Base-by-base conservation (phyloP, 148 eudicot species). In the Rhododendron williamsianum region DNA sequence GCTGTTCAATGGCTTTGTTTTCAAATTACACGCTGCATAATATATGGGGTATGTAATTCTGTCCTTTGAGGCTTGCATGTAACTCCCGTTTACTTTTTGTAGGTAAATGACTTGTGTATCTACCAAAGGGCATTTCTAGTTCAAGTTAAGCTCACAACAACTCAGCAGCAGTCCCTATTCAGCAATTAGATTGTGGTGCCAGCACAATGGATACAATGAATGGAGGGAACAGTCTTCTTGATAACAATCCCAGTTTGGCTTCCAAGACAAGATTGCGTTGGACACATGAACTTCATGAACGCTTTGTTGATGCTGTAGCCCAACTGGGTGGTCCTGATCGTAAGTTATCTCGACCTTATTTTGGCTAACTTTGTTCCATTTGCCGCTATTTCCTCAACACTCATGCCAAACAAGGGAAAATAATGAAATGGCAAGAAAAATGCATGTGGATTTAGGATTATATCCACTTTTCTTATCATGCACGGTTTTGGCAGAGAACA, bases 241-340 rank as follows among this genome's bases (percentile, higher is more conserved):
- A 86, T 81, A 90, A 82, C 90, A 86, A 86, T 84, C 49, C 90
- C 72, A 90, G 82, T 83, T 76, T 89, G 69, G 87, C 91, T n/a
- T 90, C 94, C 25, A 93, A 92, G 93, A 93, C 89, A 79, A 90
- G 95, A 45, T 88, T 93, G 78, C 93, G 95, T 80, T 93, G 95
- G 95, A 93, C 95, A 72, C 85, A 90, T 81, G 94, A 93, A 71
- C 95, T 93, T 85, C 95, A 93, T 83, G 94, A 93, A 60, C 90
- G 92, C 41, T 93, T 93, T 87, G 94, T 93, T 79, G 95, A 93
- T 87, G 93, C 93, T 19, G 95, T 93, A 9, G 92, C 93, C 23
- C 94, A 93, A 85, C 93, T 93, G 51, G 95, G 95, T 88, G 95
- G 95, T 21, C 94, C 94, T 27, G 95, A 93, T 85, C 89, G 95